These are phyloP conservation scores for Apiospora arundinis DNA, from an alignment of 2,329 filamentous ascomycete species.

Conservation along the genomic window DNA sequence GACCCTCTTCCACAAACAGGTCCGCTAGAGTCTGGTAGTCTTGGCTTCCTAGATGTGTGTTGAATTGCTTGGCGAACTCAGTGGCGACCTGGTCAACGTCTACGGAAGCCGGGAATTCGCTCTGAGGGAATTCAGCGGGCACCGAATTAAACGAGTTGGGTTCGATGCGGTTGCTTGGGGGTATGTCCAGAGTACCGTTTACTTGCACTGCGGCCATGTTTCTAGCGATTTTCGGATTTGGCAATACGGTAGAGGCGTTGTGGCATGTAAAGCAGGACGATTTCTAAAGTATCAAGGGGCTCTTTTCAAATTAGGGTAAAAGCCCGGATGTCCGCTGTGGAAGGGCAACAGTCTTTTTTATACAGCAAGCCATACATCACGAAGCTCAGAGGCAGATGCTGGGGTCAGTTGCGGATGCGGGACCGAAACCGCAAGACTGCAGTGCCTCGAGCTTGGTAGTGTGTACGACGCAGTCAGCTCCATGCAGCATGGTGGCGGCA, in stretches of 20 bases:
- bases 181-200: not conserved
- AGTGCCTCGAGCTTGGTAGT: not conserved
- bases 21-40: conserved; percentile 42
- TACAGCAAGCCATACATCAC: not conserved
- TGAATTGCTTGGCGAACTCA: conserved; percentile 43
- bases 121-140: conserved; percentile 50
- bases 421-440: not conserved
- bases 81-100: conserved; percentile 47
- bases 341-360: not conserved
- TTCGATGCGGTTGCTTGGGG: conserved; percentile 23
- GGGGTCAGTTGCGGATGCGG: not conserved
- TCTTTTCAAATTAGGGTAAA: not conserved
- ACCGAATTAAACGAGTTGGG: conserved; percentile 62
- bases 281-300: not conserved
- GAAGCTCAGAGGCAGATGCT: not conserved
- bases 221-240: not conserved
- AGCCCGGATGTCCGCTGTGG: not conserved
- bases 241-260: not conserved
- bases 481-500: not conserved
- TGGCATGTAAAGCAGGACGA: not conserved
- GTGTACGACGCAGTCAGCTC: not conserved
- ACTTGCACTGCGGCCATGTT: not conserved
- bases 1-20: conserved; percentile 54
- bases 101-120: conserved; percentile 35
- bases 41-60: conserved; percentile 43